These are phyloP conservation scores for Candolleomyces eurysporus DNA, from an alignment of 768 basidiomycete species.

Conservation along the genomic window DNA sequence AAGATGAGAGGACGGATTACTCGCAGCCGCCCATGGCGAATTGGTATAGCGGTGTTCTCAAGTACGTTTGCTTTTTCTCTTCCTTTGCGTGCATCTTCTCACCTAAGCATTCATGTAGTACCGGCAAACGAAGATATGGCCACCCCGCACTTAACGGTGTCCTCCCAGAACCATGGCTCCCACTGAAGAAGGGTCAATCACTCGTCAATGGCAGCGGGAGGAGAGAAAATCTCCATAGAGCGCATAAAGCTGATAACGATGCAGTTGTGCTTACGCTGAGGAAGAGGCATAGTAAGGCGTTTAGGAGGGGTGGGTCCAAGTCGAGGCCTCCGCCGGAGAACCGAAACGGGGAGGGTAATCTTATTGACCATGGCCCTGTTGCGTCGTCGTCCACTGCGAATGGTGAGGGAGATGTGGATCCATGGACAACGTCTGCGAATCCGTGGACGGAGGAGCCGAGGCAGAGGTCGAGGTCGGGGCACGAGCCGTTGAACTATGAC, in stretches of 20 bases:
- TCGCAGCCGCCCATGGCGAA: conserved; percentile 97
- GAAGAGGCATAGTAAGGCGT: conserved; percentile 56
- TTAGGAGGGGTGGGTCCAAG: conserved; percentile 29
- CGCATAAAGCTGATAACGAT: conserved; percentile 36
- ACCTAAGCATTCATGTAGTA: conserved; percentile 43
- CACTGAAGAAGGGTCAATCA: conserved; percentile 79
- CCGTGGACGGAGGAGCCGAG: conserved; percentile 5
- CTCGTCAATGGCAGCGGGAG: conserved; percentile 58
- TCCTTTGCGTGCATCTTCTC: not conserved
- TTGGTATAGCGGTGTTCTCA: conserved; percentile 90
- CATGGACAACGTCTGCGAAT: not conserved
- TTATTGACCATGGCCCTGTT: not conserved
- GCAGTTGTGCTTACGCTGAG: conserved; percentile 83
- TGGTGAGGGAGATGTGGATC: too few species aligned
- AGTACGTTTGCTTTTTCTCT: conserved; percentile 41
- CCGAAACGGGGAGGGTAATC: conserved; percentile 5
- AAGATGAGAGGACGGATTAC: conserved; percentile 90
- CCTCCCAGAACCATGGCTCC: conserved; percentile 93
- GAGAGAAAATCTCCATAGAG: conserved; percentile 21
- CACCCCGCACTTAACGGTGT: conserved; percentile 95
- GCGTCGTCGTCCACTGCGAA: not conserved
- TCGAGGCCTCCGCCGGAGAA: conserved; percentile 18
- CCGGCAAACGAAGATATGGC: conserved; percentile 92
- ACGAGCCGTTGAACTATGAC: conserved; percentile 78
- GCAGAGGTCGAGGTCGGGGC: conserved; percentile 23